Conservation (phyloP, 331 rosid species). For the Quercus lobata region DNA sequence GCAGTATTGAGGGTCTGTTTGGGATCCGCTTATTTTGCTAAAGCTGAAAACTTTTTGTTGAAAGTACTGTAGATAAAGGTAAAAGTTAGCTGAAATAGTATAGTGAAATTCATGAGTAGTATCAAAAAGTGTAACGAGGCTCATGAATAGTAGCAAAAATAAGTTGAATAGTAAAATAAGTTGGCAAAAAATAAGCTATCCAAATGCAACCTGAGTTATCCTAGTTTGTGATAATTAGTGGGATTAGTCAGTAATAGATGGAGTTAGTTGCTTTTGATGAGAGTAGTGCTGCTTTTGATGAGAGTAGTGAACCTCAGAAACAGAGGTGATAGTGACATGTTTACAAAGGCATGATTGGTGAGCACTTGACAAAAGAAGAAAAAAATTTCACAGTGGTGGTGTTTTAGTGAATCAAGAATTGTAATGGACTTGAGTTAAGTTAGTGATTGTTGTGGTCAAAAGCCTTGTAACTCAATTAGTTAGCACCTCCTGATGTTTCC, state of each 20-base stretch:
- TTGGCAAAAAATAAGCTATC: no score
- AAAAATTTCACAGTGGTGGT: no score
- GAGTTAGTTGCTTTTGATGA: not conserved
- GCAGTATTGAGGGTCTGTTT: not conserved
- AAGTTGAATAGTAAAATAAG: no score
- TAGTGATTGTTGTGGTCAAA: not conserved
- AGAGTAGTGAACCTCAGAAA: not conserved
- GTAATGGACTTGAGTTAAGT: not conserved
- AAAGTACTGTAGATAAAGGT: no score
- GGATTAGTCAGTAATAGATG: not conserved
- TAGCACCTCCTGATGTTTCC: no score
- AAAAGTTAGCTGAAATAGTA: no score
- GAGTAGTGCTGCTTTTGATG: not conserved
- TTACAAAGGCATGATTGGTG: not conserved
- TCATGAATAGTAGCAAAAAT: not conserved
- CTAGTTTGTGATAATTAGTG: not conserved
- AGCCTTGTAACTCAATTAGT: no score
- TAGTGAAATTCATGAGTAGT: no score
- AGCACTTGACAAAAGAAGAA: no score
- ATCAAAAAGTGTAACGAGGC: not conserved
- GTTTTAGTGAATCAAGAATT: not conserved
- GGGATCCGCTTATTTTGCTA: no score
- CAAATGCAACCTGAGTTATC: not conserved
- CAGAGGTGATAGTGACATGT: not conserved
- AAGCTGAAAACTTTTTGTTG: no score